Evolutionary conservation across 2,329 filamentous ascomycete genomes (phyloP).

Genomic region (Colletotrichum cereale): DNA sequence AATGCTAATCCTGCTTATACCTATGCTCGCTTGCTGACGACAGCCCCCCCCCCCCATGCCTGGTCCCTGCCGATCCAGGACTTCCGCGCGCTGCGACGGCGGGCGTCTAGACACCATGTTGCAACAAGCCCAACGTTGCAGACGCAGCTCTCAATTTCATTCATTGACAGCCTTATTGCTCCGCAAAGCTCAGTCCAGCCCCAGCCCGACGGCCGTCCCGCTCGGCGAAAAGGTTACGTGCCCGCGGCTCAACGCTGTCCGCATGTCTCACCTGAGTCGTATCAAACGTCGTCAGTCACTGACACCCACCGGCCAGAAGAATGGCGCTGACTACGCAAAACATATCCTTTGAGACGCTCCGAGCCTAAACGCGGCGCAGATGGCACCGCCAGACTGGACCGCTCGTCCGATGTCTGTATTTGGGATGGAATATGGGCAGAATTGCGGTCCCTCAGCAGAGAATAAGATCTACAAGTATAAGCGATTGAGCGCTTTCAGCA

Average conservation of each 20-base stretch:
- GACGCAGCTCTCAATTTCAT: constrained; percentile 1
- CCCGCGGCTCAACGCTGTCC: not conserved
- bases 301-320: not conserved
- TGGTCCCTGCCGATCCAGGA: not conserved
- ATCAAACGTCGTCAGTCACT: not conserved
- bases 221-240: not conserved
- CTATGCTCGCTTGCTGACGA: no score
- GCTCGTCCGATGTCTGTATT: not conserved
- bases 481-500: not conserved
- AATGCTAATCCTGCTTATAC: no score
- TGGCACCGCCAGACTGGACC: not conserved
- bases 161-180: not conserved
- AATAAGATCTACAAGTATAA: not conserved
- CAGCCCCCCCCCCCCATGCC: not conserved
- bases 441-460: not conserved
- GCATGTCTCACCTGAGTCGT: not conserved
- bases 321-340: not conserved
- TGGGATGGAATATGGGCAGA: not conserved
- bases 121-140: not conserved
- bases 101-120: not conserved
- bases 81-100: not conserved
- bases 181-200: not conserved
- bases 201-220: not conserved
- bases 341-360: not conserved
- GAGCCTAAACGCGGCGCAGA: not conserved